A percentile compares a stretch with the other conserved stretches of the same genome.
Conservation (phyloP, 495 filamentous ascomycete genomes). For the Immersiella caudata region DNA sequence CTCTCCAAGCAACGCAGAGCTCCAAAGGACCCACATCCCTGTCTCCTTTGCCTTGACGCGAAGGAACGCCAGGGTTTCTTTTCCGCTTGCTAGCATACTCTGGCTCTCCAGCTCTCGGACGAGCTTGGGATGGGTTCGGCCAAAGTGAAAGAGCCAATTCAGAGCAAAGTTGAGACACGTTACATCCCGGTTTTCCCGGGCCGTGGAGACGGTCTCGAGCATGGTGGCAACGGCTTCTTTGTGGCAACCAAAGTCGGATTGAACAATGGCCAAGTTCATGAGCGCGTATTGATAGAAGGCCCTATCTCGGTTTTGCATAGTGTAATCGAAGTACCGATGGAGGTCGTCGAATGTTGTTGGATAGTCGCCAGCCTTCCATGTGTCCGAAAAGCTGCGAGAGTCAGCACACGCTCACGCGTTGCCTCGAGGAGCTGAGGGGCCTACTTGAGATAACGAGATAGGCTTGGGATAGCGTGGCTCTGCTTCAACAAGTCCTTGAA, state of each 20-base stretch:
- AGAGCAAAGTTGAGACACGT: conserved; percentile 92
- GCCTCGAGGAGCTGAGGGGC: conserved; percentile 27
- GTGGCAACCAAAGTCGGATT: conserved; percentile 93
- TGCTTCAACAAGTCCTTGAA: conserved; percentile 68
- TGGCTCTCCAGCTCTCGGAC: conserved; percentile 69
- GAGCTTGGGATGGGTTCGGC: conserved; percentile 77
- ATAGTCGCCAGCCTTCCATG: conserved; percentile 90
- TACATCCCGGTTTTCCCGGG: conserved; percentile 89
- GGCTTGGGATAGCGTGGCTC: conserved; percentile 66
- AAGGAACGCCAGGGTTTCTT: conserved; percentile 80
- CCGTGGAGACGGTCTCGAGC: conserved; percentile 88
- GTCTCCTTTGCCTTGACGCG: conserved; percentile 87
- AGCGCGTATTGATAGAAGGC: conserved; percentile 94
- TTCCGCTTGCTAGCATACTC: conserved; percentile 75
- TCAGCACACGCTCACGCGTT: conserved; percentile 27
- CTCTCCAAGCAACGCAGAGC: conserved; percentile 82
- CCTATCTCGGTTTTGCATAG: conserved; percentile 82
- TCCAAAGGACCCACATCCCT: conserved; percentile 84
- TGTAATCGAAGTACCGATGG: conserved; percentile 96
- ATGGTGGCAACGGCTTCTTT: conserved; percentile 89
- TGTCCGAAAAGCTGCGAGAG: conserved; percentile 72
- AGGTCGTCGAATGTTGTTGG: conserved; percentile 85
- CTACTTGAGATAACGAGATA: conserved; percentile 77
- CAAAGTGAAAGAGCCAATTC: conserved; percentile 97
- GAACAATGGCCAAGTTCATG: conserved; percentile 89